These are phyloP conservation scores for Neonectria neomacrospora DNA, from an alignment of 2,329 filamentous ascomycete species.

Conservation along the genomic window DNA sequence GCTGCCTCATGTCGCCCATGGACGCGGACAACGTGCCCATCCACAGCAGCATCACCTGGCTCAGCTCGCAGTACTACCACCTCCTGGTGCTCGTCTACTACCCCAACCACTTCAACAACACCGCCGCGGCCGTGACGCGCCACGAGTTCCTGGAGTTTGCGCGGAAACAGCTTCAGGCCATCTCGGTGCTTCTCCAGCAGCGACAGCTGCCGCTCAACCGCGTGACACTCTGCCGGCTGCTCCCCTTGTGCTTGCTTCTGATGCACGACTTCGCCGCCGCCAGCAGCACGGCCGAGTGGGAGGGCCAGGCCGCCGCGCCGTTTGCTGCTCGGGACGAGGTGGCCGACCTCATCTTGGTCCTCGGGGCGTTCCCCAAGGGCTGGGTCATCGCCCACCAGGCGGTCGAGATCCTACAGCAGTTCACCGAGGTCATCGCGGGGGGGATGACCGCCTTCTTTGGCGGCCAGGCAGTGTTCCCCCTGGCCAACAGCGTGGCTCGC, in stretches of 20 bases:
- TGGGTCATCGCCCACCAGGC: constrained; percentile 52
- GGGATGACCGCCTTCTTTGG: constrained; percentile 34
- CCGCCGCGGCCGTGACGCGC: constrained; percentile 44
- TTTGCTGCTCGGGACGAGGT: constrained; percentile 51
- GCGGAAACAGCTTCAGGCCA: constrained; percentile 56
- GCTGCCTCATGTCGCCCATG: constrained; percentile 56
- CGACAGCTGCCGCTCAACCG: constrained; percentile 57
- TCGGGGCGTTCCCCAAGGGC: constrained; percentile 52
- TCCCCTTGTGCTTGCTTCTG: constrained; percentile 53
- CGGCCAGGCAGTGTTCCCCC: constrained; percentile 30
- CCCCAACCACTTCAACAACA: constrained; percentile 54
- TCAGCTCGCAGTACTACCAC: constrained; percentile 57
- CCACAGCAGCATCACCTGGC: constrained; percentile 58
- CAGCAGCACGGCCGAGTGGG: constrained; percentile 28
- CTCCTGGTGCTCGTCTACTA: constrained; percentile 57
- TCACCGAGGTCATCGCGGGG: constrained; percentile 38
- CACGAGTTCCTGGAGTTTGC: constrained; percentile 52
- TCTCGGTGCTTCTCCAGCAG: constrained; percentile 54
- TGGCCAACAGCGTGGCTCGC: not conserved
- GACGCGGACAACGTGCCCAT: constrained; percentile 58
- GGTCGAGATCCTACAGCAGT: constrained; percentile 48
- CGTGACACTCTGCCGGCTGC: constrained; percentile 53
- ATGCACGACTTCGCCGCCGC: constrained; percentile 46
- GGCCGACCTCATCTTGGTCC: constrained; percentile 47
- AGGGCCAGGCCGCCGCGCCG: constrained; percentile 31